These are phyloP conservation scores for Alternaria atra DNA, from an alignment of 2,329 filamentous ascomycete genomes.

Conservation along the genomic window DNA sequence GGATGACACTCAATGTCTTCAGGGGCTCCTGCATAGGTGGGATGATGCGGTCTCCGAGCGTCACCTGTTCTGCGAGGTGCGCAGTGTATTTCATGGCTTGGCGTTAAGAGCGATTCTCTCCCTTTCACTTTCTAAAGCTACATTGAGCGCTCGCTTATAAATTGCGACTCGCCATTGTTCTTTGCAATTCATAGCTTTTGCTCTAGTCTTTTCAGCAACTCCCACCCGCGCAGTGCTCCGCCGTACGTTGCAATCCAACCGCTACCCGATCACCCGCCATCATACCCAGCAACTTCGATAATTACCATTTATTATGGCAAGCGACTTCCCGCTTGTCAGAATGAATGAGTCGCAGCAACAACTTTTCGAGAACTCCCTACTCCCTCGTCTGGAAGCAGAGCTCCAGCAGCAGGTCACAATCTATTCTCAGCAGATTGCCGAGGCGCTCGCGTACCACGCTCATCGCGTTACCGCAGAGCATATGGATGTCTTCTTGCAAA, in stretches of 20 bases:
- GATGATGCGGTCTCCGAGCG: not conserved
- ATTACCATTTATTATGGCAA: not conserved
- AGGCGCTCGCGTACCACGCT: not conserved
- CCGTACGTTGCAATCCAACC: not conserved
- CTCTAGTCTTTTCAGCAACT: not conserved
- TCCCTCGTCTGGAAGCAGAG: not conserved
- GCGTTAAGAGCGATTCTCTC: not conserved
- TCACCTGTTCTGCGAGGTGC: not conserved
- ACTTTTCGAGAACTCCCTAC: not conserved
- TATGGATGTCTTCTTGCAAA: not conserved
- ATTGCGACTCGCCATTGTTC: not conserved
- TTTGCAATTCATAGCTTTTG: not conserved
- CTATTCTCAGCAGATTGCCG: not conserved
- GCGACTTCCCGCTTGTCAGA: not conserved
- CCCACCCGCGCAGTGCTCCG: not conserved
- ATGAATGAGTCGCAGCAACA: not conserved
- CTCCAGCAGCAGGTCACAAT: not conserved
- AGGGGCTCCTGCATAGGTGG: not conserved
- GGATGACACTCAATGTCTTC: accelerated
- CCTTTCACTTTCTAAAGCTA: not conserved
- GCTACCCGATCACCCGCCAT: not conserved
- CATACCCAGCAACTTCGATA: not conserved
- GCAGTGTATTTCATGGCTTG: not conserved
- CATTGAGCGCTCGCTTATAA: not conserved
- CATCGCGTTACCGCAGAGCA: not conserved